phyloP scores from a whole-genome alignment of 2,329 filamentous ascomycete species.

The Tolypocladium sp. region DNA sequence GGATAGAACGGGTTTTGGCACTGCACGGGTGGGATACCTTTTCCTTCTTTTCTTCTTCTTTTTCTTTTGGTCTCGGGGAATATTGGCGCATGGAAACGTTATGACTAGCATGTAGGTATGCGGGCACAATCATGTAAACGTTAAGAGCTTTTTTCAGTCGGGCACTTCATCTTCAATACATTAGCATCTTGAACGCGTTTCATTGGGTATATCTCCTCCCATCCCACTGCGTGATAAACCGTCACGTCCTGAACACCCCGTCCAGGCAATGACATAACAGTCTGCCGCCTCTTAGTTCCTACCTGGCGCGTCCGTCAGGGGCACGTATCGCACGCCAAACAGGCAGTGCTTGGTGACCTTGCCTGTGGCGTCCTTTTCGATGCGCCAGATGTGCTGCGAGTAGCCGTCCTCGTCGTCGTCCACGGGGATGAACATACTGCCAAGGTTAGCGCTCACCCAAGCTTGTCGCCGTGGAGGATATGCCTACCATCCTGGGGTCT shows the following conservation, averaged over 20 bases:
- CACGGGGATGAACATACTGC: constrained; percentile 68
- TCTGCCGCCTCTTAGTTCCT: background rate
- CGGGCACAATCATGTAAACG: background rate
- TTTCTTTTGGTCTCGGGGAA: background rate
- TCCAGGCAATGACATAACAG: background rate
- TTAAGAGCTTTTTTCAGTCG: background rate
- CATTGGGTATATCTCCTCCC: background rate
- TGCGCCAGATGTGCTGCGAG: constrained; percentile 61
- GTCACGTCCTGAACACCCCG: background rate
- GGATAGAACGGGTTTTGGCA: background rate
- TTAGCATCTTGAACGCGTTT: background rate
- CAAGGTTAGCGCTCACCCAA: background rate
- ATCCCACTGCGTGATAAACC: background rate
- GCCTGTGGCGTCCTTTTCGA: constrained; percentile 63
- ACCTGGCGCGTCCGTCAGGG: constrained; percentile 59
- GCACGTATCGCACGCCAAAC: constrained; percentile 70
- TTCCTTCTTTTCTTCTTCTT: background rate
- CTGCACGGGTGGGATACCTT: too few relatives aligned
- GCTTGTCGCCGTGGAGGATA: background rate
- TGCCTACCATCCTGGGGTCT: constrained; percentile 57
- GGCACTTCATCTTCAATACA: background rate
- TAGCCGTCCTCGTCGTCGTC: constrained; percentile 38
- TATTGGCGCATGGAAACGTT: background rate
- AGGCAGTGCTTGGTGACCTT: constrained; percentile 49
- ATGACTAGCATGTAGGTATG: background rate